phyloP scores from a whole-genome alignment of 2,329 filamentous ascomycete genomes.

The Ophiocordyceps camponoti-saundersi region DNA sequence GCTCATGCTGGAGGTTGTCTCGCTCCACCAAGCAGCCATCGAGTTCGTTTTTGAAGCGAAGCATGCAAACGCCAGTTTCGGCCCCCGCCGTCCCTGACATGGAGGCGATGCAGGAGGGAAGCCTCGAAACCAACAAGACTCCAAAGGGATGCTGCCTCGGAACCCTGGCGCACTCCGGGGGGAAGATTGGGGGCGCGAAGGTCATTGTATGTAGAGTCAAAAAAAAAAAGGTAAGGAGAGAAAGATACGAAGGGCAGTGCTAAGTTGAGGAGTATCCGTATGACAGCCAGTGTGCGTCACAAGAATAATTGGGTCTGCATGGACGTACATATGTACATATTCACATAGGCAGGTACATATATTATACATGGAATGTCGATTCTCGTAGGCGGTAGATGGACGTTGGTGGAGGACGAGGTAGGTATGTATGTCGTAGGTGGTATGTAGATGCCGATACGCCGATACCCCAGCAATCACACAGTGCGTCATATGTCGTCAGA shows the following conservation, averaged over 20 bases:
- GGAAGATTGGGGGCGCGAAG: not conserved
- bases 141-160: not conserved
- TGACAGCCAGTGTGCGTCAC: not conserved
- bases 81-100: not conserved
- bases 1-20: no score
- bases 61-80: not conserved
- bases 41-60: not conserved
- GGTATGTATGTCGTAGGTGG: no score
- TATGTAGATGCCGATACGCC: not conserved
- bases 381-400: not conserved
- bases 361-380: not conserved
- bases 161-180: not conserved
- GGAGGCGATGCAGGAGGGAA: not conserved
- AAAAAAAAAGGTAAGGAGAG: not conserved
- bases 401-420: not conserved
- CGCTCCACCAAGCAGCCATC: not conserved
- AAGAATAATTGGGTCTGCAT: not conserved
- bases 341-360: no score
- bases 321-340: no score
- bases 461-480: not conserved
- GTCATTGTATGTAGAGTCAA: not conserved
- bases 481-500: not conserved
- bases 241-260: not conserved
- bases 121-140: not conserved
- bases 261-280: not conserved